Evolutionary conservation across 208 protist genomes (phyloP).

Genomic region (Trypanosoma conorhini): DNA sequence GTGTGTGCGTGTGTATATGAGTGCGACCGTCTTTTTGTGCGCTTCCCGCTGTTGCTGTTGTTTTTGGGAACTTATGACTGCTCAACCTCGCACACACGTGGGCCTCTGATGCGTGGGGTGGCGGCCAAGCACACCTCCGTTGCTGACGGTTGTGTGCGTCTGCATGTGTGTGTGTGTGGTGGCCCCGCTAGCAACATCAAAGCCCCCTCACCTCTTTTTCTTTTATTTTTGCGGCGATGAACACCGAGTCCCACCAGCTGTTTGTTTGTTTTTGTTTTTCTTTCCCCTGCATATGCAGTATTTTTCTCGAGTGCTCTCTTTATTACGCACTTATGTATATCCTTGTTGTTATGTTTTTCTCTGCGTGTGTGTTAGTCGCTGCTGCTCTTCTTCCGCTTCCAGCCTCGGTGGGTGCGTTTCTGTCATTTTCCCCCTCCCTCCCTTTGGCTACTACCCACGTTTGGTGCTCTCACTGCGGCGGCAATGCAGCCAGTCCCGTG

Average conservation of each 20-base stretch:
- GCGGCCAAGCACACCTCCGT: background rate
- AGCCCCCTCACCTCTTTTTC: background rate
- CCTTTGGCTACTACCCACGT: background rate
- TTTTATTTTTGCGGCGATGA: background rate
- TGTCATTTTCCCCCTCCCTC: background rate
- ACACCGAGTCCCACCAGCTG: background rate
- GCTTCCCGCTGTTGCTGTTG: background rate
- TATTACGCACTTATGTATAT: background rate
- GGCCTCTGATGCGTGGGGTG: background rate
- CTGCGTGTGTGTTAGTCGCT: background rate
- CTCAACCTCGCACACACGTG: background rate
- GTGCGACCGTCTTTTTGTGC: background rate
- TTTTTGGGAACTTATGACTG: background rate
- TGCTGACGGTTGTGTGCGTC: background rate
- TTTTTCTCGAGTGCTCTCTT: background rate
- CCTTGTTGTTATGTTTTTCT: background rate
- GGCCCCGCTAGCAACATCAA: background rate
- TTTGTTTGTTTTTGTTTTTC: constrained; percentile 1
- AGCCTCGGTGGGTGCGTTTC: background rate
- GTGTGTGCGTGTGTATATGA: background rate
- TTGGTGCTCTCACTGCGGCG: background rate
- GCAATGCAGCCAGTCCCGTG: background rate
- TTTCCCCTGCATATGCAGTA: background rate
- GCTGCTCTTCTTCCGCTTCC: background rate
- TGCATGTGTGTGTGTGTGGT: background rate